Conservation (phyloP, 306 rosid genomes). For the Quercus robur region DNA sequence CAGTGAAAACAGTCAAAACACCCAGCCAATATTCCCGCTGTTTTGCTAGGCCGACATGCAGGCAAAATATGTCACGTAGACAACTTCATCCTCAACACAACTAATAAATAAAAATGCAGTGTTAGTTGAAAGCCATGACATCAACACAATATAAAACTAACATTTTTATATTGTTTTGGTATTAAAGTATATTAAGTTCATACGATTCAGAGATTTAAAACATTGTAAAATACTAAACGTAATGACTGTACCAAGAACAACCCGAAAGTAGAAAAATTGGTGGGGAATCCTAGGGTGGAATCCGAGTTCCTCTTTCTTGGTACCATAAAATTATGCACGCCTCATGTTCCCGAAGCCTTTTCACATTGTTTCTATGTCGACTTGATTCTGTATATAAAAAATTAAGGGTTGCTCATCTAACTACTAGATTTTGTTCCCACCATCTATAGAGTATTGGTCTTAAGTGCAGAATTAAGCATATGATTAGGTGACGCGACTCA, state of each 20-base stretch:
- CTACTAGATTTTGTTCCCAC: constrained; percentile 51
- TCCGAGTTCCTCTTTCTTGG: constrained; percentile 55
- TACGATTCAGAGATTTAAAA: not conserved
- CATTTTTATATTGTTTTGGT: not conserved
- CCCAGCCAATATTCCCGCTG: constrained; percentile 79
- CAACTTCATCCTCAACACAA: constrained; percentile 39
- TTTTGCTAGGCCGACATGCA: constrained; percentile 67
- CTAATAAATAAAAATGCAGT: not conserved
- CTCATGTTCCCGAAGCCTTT: constrained; percentile 54
- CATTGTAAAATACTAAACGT: not conserved
- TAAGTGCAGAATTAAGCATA: constrained; percentile 25
- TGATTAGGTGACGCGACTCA: constrained; percentile 24
- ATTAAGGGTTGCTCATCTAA: constrained; percentile 44
- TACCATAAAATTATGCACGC: constrained; percentile 44
- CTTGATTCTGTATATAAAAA: constrained; percentile 28
- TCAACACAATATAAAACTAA: constrained; percentile 2
- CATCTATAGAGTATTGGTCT: constrained; percentile 6
- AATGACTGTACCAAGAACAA: constrained; percentile 37
- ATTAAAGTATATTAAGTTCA: not conserved
- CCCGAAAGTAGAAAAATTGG: constrained; percentile 27
- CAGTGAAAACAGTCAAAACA: constrained; percentile 19
- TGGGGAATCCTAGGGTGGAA: constrained; percentile 21
- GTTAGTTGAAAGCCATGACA: constrained; percentile 33
- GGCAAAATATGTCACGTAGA: constrained; percentile 73
- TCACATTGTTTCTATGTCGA: constrained; percentile 39